Evolutionary conservation across 371 early-diverging fungal species (phyloP).

Genomic region (Choanephora cucurbitarum): DNA sequence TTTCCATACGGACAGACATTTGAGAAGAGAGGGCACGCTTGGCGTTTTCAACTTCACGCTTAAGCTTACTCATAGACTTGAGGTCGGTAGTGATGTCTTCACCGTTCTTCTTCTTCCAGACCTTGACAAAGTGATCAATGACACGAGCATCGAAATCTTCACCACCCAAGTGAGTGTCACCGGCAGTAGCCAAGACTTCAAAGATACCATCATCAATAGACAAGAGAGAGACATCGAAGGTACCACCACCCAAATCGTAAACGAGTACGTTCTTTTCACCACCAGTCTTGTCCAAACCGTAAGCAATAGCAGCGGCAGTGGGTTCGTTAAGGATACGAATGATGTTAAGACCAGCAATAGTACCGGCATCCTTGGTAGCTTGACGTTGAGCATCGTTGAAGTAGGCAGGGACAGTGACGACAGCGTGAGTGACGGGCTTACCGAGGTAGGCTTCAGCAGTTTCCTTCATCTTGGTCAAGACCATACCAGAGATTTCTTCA

Average conservation of each 20-base stretch:
- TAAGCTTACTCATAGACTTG: conserved; percentile 83
- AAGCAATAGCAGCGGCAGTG: conserved; percentile 95
- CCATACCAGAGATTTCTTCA: conserved; percentile 97
- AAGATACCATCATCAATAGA: conserved; percentile 89
- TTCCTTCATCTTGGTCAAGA: conserved; percentile 96
- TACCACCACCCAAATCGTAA: conserved; percentile 97
- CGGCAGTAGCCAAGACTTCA: conserved; percentile 85
- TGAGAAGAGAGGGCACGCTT: conserved; percentile 89
- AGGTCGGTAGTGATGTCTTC: conserved; percentile 73
- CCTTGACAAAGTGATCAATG: conserved; percentile 76
- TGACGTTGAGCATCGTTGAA: conserved; percentile 86
- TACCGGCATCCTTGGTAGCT: conserved; percentile 83
- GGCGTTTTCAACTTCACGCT: conserved; percentile 88
- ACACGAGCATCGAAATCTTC: conserved; percentile 94
- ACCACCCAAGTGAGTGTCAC: conserved; percentile 95
- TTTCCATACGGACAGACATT: conserved; percentile 76
- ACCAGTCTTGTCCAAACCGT: conserved; percentile 76
- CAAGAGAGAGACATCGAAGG: conserved; percentile 91
- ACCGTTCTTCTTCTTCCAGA: conserved; percentile 76
- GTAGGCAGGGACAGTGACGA: conserved; percentile 93
- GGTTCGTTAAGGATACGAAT: conserved; percentile 93
- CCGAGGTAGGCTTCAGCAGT: conserved; percentile 97
- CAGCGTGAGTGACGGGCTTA: conserved; percentile 78
- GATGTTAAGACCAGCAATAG: conserved; percentile 77
- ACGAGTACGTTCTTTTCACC: conserved; percentile 81